phyloP scores from a whole-genome alignment of 441 rosid genomes.

The Bruguiera hainesii region DNA sequence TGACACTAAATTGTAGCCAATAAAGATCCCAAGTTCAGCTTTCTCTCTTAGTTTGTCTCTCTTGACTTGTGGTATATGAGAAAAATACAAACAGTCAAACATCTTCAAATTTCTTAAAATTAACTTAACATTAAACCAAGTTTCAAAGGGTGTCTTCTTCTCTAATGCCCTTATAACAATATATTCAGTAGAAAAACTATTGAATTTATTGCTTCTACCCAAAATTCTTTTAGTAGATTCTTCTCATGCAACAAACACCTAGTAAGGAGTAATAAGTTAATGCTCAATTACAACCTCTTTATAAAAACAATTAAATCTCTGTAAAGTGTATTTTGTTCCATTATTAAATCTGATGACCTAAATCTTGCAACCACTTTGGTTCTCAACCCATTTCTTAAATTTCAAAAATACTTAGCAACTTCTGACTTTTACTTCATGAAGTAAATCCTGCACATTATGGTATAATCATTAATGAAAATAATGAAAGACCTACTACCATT shows the following conservation, averaged over 20 bases:
- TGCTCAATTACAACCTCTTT: not conserved
- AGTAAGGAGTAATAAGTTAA: not conserved
- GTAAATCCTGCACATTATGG: not conserved
- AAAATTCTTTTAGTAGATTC: not conserved
- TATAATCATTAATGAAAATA: not conserved
- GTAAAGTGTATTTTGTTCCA: not conserved
- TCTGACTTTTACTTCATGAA: not conserved
- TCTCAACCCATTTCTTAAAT: not conserved
- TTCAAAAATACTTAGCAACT: not conserved
- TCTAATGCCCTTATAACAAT: not conserved
- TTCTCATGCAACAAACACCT: not conserved
- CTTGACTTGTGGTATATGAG: not conserved
- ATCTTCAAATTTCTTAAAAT: fast-evolving
- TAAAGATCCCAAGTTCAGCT: not conserved
- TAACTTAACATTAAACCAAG: not conserved
- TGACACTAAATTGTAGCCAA: not conserved
- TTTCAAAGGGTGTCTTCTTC: not conserved
- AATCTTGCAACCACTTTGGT: not conserved
- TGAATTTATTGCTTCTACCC: not conserved
- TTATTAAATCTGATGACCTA: not conserved
- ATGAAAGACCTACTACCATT: not conserved
- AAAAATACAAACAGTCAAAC: not conserved
- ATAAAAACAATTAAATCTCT: not conserved
- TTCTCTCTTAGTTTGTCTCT: not conserved
- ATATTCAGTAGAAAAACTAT: not conserved